These are phyloP conservation scores for Xylaria palmicola DNA, from an alignment of 495 filamentous ascomycete genomes.

Conservation along the genomic window DNA sequence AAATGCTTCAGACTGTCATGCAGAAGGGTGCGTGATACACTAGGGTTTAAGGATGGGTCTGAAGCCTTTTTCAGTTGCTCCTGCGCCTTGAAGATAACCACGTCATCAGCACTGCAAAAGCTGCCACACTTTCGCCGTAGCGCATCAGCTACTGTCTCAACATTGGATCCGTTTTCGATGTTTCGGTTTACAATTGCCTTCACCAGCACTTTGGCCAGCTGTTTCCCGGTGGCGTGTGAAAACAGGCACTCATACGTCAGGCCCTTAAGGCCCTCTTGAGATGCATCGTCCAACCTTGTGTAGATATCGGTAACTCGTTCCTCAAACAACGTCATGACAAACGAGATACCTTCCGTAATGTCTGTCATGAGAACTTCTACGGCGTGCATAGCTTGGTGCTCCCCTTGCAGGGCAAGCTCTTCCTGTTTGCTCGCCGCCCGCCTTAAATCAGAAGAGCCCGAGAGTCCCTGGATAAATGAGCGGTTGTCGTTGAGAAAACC, in stretches of 20 bases:
- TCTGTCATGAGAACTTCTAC: constrained; percentile 76
- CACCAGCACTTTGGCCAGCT: constrained; percentile 93
- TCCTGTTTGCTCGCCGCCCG: constrained; percentile 76
- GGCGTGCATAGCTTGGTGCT: constrained; percentile 88
- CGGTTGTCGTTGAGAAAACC: constrained; percentile 83
- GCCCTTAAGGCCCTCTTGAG: constrained; percentile 64
- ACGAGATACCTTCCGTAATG: constrained; percentile 93
- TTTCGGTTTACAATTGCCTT: constrained; percentile 98
- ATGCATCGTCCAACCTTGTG: constrained; percentile 66
- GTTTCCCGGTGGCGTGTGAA: constrained; percentile 71
- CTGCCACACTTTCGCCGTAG: constrained; percentile 85
- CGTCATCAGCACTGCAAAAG: constrained; percentile 96
- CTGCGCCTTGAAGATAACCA: constrained; percentile 96
- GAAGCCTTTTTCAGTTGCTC: constrained; percentile 85
- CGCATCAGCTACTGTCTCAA: constrained; percentile 94
- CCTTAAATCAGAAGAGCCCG: constrained; percentile 76
- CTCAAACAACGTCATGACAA: constrained; percentile 89
- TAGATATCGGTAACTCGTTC: constrained; percentile 89
- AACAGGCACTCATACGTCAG: constrained; percentile 88
- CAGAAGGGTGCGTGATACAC: constrained; percentile 74
- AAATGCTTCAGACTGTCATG: constrained; percentile 89
- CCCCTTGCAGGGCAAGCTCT: constrained; percentile 83
- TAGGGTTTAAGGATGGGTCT: constrained; percentile 71
- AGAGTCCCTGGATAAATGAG: constrained; percentile 86
- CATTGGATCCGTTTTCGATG: constrained; percentile 91